phyloP scores from a whole-genome alignment of 164 flowering plant species.

The Aristolochia contorta region DNA sequence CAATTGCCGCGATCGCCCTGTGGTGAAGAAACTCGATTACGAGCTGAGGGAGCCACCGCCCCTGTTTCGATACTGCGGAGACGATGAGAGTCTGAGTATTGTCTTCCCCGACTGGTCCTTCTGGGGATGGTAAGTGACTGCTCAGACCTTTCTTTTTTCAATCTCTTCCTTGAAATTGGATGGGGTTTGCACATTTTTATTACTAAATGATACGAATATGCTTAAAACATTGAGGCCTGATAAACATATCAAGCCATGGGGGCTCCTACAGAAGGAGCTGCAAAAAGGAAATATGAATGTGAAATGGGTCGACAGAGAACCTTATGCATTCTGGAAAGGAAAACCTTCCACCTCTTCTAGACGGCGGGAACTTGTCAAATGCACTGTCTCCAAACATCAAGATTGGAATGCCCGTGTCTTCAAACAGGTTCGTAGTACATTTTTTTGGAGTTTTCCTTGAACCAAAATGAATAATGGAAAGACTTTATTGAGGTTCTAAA shows the following conservation, averaged over 20 bases:
- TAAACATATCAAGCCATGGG: slow-evolving; percentile 58
- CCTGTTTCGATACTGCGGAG: slow-evolving; percentile 3
- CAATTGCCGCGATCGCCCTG: slow-evolving; percentile 27
- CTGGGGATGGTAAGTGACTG: slow-evolving; percentile 1
- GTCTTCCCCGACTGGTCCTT: slow-evolving; percentile 4
- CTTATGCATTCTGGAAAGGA: slow-evolving; percentile 10
- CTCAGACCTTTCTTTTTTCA: neutral
- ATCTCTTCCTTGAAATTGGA: neutral
- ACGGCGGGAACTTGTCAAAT: too few relatives aligned
- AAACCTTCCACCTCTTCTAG: too few relatives aligned
- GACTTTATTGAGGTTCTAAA: neutral
- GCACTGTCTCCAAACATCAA: too few relatives aligned
- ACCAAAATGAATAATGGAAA: too few relatives aligned
- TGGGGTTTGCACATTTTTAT: neutral
- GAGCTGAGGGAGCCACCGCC: neutral
- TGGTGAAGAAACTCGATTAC: slow-evolving; percentile 5
- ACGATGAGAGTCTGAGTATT: neutral
- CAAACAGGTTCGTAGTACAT: slow-evolving; percentile 16
- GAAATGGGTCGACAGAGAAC: slow-evolving; percentile 49
- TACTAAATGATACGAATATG: neutral
- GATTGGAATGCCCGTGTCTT: slow-evolving; percentile 33
- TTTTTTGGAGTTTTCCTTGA: too few relatives aligned
- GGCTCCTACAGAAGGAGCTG: slow-evolving; percentile 20
- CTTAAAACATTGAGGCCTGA: slow-evolving; percentile 40
- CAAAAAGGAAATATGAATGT: slow-evolving; percentile 26